Percentiles rank a stretch among this genome's conserved stretches.
phyloP scores from a whole-genome alignment of 2,329 filamentous ascomycete species.

The Diplodia corticola region DNA sequence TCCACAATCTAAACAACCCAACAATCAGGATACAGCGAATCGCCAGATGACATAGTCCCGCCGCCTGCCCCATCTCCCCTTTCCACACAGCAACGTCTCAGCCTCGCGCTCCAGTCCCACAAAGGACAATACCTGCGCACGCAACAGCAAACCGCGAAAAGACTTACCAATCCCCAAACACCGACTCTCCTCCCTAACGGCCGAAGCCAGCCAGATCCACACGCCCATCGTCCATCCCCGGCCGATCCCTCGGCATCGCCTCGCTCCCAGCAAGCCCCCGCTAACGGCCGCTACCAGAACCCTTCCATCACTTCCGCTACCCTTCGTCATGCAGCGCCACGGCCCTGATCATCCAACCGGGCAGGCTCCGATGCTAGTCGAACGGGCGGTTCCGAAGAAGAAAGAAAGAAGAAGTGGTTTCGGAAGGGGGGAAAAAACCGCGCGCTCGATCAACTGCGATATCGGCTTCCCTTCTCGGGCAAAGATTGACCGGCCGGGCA shows the following conservation, averaged over 20 bases:
- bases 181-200: background rate
- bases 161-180: background rate
- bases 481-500: background rate
- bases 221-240: background rate
- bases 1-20: no score
- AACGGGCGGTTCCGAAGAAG: background rate
- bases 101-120: no score
- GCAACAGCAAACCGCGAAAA: background rate
- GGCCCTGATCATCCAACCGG: background rate
- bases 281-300: background rate
- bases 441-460: background rate
- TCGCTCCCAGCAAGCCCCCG: background rate
- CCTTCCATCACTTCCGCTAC: background rate
- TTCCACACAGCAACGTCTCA: no score
- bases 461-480: background rate
- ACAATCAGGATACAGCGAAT: no score
- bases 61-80: no score
- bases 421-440: background rate
- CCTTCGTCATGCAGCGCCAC: background rate
- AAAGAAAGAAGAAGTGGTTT: no score
- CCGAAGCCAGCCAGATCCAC: background rate
- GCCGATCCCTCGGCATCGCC: background rate
- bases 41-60: no score
- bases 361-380: background rate
- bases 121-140: no score